Evolutionary conservation across 2,329 filamentous ascomycete species (phyloP), one percentile per base, ranked within the genome.

Genomic region (Diaporthe vexans): DNA sequence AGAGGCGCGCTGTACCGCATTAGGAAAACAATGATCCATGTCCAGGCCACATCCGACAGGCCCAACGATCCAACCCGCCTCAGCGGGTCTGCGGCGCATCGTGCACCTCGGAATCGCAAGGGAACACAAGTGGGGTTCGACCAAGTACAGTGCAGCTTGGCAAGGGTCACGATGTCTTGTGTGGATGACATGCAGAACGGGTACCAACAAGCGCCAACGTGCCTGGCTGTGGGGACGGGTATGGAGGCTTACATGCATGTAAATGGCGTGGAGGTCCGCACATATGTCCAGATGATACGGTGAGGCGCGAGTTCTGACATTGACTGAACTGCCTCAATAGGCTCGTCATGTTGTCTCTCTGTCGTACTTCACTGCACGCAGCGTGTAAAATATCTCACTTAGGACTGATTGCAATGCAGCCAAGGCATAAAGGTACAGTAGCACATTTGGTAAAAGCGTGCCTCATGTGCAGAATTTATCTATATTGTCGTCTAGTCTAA

Each of bases 11-110:
- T 46, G 29, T 52, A 52, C 63, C 63, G 46, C 63, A 19, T 67
- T 67, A 52, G 63, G 63, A 67, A 52, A 67, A 67, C 63, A 52
- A 67, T 67, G 46, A 52, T n/a, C 46, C 46, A 67, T 51, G 46
- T 24, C 46, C 19, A 48, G 15, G 19, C 40, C 40, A 63, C 26
- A 65, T 35, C 43, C 37, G 13, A 40, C 37, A 40, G 26, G 40
- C 7, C 59, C 21, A 65, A 24, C 61, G 33, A 24, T 26, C 43
- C 19, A 26, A 48, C 35, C 46, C 43, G 24, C 43, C 43, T 51
- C 59, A n/a, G 59, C 40, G 59, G 59, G 59, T 19, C 59, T 46
- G 59, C 37, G 59, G 24, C 59, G 59, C 46, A 51, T 24, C 9
- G 35, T 21, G 17, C 29, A 40, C 35, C 54, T 33, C 29, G 26